A percentile compares a stretch with the other conserved stretches of the same genome.
Evolutionary conservation across 225 moss, liverwort and hornwort genomes (phyloP).

Genomic region (Asterella californica): DNA sequence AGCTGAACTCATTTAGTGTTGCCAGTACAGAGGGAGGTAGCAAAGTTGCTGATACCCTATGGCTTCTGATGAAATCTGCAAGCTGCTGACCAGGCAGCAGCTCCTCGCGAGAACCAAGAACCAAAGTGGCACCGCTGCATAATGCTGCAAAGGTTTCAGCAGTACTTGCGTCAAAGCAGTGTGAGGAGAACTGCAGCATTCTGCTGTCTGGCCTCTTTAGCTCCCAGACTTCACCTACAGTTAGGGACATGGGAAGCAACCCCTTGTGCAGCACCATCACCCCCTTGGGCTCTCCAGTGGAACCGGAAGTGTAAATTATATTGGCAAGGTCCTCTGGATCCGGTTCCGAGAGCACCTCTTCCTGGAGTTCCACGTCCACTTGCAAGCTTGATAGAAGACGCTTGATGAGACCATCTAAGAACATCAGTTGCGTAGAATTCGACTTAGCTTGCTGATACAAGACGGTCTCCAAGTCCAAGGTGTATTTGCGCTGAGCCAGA

Average conservation of each 20-base stretch:
- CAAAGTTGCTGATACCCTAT: background rate
- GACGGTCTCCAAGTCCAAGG: slow-evolving; percentile 3
- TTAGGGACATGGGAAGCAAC: background rate
- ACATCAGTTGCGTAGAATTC: background rate
- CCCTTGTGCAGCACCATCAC: background rate
- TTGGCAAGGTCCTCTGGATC: background rate
- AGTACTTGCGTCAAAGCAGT: slow-evolving; percentile 2
- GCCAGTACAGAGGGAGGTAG: slow-evolving; percentile 1
- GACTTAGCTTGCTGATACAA: background rate
- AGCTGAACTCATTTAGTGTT: background rate
- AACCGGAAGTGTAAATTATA: slow-evolving; percentile 9
- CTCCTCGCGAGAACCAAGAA: slow-evolving; percentile 1
- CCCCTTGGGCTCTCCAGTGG: slow-evolving; percentile 6
- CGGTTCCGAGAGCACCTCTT: background rate
- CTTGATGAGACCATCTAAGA: background rate
- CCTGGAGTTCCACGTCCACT: background rate
- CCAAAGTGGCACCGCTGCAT: background rate
- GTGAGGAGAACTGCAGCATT: slow-evolving; percentile 3
- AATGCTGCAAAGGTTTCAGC: background rate
- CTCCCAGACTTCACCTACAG: background rate
- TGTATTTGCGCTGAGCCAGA: background rate
- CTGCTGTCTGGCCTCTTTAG: background rate
- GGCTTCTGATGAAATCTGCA: background rate
- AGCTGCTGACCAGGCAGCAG: slow-evolving; percentile 1
- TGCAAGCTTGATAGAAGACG: background rate